Evolutionary conservation across 129 eudicot genomes (phyloP), one percentile per base, ranked within the genome.

Genomic region (Flaveria sonorensis): DNA sequence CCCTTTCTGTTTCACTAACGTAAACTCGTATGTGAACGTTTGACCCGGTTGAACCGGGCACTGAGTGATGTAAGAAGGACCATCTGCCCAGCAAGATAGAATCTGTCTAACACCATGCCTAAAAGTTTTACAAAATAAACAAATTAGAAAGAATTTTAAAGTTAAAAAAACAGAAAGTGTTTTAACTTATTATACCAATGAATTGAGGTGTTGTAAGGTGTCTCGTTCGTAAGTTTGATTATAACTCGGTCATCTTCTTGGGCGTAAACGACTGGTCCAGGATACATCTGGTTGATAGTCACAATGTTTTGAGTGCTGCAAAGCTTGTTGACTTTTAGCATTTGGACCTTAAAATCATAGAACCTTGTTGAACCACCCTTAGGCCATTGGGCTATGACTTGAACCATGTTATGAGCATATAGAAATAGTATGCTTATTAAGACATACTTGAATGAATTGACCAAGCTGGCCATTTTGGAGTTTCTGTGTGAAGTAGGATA

Each of bases 81-180:
- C 97, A 11, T 91, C 97, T n/a, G 85, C 83, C 97, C 97, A 91
- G 62, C 93, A 88, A 0, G 88, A 81, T 47, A 85, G 82, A 77
- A 74, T 85, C 81, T 91, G 97, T 68, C 91, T 80, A 68, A 91
- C 89, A 61, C 97, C 97, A 69, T 91, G 97, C 97, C 97, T 91
- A 76, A 21, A 65, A 72, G 15, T 70, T 42, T 26, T 4, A 51
- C 20, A 24, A 71, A 18, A 64, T 13, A 59, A 59, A 50, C 6
- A 2, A 57, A 21, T 26, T 55, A 42, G 14, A 71, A 52, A 26
- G 46, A 53, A 2, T 43, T 47, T 40, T 1, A 21, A 40, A 2
- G 21, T 20, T 10, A 21, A 42, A 40, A 21, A 59, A 30, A 59
- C 3, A n/a, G 2, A 10, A 61, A 20, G 64, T 0, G 21, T 19